Evolutionary conservation across 805 yeast species (phyloP), one percentile per base, ranked within the genome.

Genomic region (Saturnispora kantuleensis): DNA sequence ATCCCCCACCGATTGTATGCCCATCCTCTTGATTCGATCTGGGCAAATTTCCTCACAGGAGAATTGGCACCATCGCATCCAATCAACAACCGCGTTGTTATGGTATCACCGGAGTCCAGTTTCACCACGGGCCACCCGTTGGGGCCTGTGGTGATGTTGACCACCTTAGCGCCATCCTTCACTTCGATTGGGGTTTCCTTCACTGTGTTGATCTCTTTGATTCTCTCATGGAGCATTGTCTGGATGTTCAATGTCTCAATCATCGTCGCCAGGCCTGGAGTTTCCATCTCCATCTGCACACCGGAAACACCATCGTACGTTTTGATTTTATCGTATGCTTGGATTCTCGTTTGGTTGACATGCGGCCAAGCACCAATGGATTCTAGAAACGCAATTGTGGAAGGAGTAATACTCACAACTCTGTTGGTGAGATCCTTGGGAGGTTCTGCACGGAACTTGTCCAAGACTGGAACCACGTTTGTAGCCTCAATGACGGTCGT

Each of bases 51-150:
- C 39, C 97, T 73, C 5, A 84, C 97, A 0, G 97, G 96, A 1
- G 97, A 88, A 60, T 88, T 86, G 60, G 79, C 87, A 1, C 98
- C 98, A 60, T 93, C 98, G 34, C 96, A 95, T 8, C 98, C 98
- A 12, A 93, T 77, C 16, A 89, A 67, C n/a, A 89, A 68, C 44
- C 96, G 70, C 0, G 95, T 74, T 55, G 76, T 74, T 41, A 81
- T 68, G 10, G 57, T 51, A 11, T 74, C 73, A 1, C 96, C 97
- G 50, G 74, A 74, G 11, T 76, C 74, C 11, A 89, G 66, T 21
- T 73, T 67, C 11, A 90, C 79, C 8, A 77, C 57, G 1, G 97
- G 97, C 95, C 96, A 86, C 39, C 77, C 75, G 0, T 21, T 34
- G 11, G 29, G 26, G 40, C 65, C 69, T 6, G 64, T 57, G 5